Base-by-base conservation (phyloP, 768 basidiomycete species). In the Artomyces pyxidatus region DNA sequence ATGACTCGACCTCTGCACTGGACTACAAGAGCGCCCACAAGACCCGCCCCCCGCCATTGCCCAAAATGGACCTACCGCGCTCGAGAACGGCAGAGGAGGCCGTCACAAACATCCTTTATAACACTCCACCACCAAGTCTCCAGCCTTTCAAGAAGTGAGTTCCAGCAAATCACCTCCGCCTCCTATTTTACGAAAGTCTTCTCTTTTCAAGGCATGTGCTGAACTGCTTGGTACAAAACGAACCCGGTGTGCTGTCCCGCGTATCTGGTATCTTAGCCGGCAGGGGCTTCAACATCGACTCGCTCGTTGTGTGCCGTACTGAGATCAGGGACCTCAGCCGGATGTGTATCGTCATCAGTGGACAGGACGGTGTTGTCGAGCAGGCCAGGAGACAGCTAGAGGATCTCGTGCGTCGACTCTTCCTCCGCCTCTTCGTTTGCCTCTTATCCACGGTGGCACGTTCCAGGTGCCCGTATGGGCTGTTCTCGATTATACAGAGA, bases 191-290 rank as follows among this genome's bases (percentile, higher is more conserved):
- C n/a, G 27, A 12, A 17, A 42, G n/a, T n/a, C n/a, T n/a, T 37
- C 42, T 10, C 4, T 17, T 29, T 14, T 8, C 14, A 59, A 97
- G 93, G 65, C 95, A 98, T 63, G 79, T 94, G 50, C 77, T 98
- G 54, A 98, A 99, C 70, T 97, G 94, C 66, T 81, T 99, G 52
- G 96, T 98, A 3, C 96, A 99, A 68, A 97, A 99, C 64, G 96
- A 99, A 69, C 96, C 96, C 3, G 96, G 96, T 61, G 96, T 99
- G n/a, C 78, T 99, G 11, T 96, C 95, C 25, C 86, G 96, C 58
- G 93, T 99, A 3, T 95, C 95, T 6, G 96, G 96, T 47, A 97
- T 95, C 61, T 77, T 99, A 21, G 96, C 96, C 17, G 96, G 90
- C 37, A 76, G 96, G 56, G 96, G 96, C 4, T 96, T 99, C 76